Evolutionary conservation across 1,284 basidiomycete species (phyloP).

Genomic region (Violaceomyces palustris): DNA sequence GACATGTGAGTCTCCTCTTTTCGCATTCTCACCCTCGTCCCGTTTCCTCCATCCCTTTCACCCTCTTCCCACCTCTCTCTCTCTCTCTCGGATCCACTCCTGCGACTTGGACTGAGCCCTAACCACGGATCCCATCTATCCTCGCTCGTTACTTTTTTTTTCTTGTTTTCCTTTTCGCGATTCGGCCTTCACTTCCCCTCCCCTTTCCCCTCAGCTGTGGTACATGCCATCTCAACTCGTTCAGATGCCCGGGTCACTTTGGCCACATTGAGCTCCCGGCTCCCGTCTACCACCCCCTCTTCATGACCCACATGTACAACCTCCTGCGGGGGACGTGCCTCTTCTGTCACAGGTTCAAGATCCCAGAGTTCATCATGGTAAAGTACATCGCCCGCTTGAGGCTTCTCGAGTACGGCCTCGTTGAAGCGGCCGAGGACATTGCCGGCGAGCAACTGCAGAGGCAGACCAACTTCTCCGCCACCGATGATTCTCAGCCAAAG

Average conservation of each 20-base stretch:
- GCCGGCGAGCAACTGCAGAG: conserved; percentile 57
- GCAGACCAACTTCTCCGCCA: conserved; percentile 6
- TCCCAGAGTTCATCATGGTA: conserved; percentile 62
- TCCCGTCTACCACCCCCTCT: conserved; percentile 93
- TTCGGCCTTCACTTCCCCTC: neutral
- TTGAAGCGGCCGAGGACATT: conserved; percentile 73
- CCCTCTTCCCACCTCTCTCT: too few relatives aligned
- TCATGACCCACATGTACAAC: conserved; percentile 87
- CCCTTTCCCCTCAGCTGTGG: conserved; percentile 64
- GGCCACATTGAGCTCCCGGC: conserved; percentile 97
- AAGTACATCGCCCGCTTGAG: conserved; percentile 76
- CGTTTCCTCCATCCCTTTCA: too few relatives aligned
- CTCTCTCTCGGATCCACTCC: too few relatives aligned
- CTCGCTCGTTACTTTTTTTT: too few relatives aligned
- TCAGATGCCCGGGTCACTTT: conserved; percentile 94
- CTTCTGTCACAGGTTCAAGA: conserved; percentile 91
- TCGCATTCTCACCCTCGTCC: too few relatives aligned
- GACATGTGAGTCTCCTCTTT: conserved; percentile 55
- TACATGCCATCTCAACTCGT: conserved; percentile 86
- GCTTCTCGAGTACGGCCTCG: conserved; percentile 82
- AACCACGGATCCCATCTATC: too few relatives aligned
- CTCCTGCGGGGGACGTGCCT: conserved; percentile 85
- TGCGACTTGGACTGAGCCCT: too few relatives aligned
- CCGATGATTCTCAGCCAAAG: neutral
- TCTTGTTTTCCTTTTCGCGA: neutral